Evolutionary conservation across 345 rosid species (phyloP).

Genomic region (Kernera saxatilis): DNA sequence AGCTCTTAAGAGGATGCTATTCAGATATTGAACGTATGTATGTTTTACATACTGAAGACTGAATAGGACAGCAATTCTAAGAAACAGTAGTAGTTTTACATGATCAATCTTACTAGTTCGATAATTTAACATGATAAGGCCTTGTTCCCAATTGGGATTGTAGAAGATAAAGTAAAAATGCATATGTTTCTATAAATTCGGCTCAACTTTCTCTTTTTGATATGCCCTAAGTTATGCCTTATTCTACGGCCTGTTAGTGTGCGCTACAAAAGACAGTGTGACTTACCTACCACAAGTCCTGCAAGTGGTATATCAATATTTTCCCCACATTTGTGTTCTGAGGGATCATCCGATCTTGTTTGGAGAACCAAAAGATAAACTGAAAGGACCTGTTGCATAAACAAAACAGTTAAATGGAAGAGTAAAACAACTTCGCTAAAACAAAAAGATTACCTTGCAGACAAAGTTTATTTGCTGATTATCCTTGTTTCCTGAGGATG

Average conservation of each 20-base stretch:
- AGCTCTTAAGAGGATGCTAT: background rate
- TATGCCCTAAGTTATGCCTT: background rate
- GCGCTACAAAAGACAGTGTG: slow-evolving; percentile 7
- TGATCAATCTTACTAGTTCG: background rate
- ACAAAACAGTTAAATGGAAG: slow-evolving; percentile 4
- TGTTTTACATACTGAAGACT: background rate
- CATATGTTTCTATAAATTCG: background rate
- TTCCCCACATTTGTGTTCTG: slow-evolving; percentile 8
- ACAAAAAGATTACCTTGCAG: slow-evolving; percentile 54
- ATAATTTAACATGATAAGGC: background rate
- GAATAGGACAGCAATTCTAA: background rate
- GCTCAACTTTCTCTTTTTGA: background rate
- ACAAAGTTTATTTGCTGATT: slow-evolving; percentile 36
- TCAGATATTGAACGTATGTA: background rate
- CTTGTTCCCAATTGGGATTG: background rate
- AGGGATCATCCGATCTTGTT: slow-evolving; percentile 31
- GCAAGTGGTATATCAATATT: slow-evolving; percentile 65
- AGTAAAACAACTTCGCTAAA: slow-evolving; percentile 1
- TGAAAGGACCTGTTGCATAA: slow-evolving; percentile 54
- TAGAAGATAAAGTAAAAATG: background rate
- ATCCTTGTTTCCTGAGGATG: slow-evolving; percentile 24
- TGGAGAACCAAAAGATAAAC: slow-evolving; percentile 56
- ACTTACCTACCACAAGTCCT: slow-evolving; percentile 72
- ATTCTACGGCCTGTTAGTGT: background rate
- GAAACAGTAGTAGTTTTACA: background rate